phyloP scores from a whole-genome alignment of 192 early-diverging fungal species.

The Entrophospora sp. region DNA sequence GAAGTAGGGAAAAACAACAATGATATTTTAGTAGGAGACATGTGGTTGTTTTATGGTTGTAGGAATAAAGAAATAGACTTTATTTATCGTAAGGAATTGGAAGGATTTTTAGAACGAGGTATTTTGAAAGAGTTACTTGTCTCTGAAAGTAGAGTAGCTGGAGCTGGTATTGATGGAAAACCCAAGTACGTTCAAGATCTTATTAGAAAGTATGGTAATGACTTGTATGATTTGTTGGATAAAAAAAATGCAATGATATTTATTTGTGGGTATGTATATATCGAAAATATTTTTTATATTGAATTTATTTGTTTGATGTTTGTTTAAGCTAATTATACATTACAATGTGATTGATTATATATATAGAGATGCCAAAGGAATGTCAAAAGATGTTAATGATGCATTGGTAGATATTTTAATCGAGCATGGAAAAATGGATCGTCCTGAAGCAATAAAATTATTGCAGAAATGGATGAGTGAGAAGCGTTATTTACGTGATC shows the following conservation, averaged over 20 bases:
- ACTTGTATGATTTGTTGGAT: conserved; percentile 48
- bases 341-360: not conserved
- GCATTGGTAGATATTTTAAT: conserved; percentile 58
- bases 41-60: conserved; percentile 80
- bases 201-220: conserved; percentile 42
- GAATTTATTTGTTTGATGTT: conserved; percentile 7
- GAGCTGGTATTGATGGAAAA: conserved; percentile 32
- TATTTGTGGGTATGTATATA: conserved; percentile 58
- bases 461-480: conserved; percentile 55
- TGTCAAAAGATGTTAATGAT: conserved; percentile 82
- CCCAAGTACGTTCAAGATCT: conserved; percentile 87
- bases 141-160: conserved; percentile 58
- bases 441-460: conserved; percentile 41
- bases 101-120: conserved; percentile 35
- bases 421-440: conserved; percentile 38
- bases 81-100: conserved; percentile 58
- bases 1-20: conserved; percentile 21
- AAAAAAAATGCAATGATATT: conserved; percentile 57
- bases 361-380: conserved; percentile 69
- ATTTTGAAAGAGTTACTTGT: conserved; percentile 49
- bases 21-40: conserved; percentile 39
- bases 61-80: conserved; percentile 58
- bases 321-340: conserved; percentile 9
- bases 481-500: conserved; percentile 58
- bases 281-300: no score